Conservation (phyloP, 2,329 filamentous ascomycete species). For the Microcyclosporella mali region DNA sequence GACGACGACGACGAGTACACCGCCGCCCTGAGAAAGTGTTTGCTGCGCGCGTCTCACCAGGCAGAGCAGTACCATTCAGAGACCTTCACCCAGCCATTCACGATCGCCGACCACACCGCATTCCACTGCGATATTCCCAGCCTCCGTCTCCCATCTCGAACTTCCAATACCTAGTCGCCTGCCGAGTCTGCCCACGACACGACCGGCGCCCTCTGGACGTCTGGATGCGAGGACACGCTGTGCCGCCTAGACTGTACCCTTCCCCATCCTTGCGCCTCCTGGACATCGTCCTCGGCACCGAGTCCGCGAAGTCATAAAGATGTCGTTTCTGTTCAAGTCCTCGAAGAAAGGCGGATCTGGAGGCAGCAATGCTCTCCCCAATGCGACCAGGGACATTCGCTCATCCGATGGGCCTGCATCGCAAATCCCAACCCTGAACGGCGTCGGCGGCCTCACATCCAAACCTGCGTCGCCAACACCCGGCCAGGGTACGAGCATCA, state of each 20-base stretch:
- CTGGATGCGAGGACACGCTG: conserved; percentile 3
- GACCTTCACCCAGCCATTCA: too few relatives aligned
- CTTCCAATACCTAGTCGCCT: too few relatives aligned
- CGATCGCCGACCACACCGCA: neutral
- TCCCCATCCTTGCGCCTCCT: conserved; percentile 1
- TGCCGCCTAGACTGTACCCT: neutral
- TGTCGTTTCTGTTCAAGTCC: conserved; percentile 52
- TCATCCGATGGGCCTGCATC: conserved; percentile 45
- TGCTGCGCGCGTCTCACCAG: too few relatives aligned
- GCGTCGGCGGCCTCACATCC: conserved; percentile 23
- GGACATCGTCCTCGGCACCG: conserved; percentile 1
- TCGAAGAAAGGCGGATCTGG: conserved; percentile 31
- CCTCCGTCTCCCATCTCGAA: neutral
- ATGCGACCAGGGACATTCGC: conserved; percentile 51
- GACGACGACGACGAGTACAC: too few relatives aligned
- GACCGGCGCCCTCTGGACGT: neutral
- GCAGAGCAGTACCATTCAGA: too few relatives aligned
- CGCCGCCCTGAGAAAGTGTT: too few relatives aligned
- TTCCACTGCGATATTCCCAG: neutral
- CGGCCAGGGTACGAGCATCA: conserved; percentile 62
- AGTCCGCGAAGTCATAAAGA: conserved; percentile 5
- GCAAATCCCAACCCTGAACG: conserved; percentile 45
- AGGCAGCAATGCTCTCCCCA: conserved; percentile 40
- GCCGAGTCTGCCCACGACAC: neutral
- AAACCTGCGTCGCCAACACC: conserved; percentile 47